A percentile compares a stretch with the other conserved stretches of the same genome.
These are phyloP conservation scores for Colletotrichum costaricense DNA, from an alignment of 2,329 filamentous ascomycete genomes.

Conservation along the genomic window DNA sequence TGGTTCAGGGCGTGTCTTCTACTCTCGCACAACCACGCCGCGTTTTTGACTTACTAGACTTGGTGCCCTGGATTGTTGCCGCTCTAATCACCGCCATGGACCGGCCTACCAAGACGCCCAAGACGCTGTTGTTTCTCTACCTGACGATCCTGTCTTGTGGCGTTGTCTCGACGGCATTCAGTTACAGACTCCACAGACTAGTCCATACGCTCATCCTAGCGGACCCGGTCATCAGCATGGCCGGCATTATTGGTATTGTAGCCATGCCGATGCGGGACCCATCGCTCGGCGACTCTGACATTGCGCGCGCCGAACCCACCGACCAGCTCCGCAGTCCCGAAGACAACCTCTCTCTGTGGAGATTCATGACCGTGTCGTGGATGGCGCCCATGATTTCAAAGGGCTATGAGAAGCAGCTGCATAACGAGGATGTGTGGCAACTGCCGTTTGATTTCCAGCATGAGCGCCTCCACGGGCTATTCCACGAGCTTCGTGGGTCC, in stretches of 20 bases:
- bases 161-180: slow-evolving; percentile 44
- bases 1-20: slow-evolving; percentile 46
- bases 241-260: slow-evolving; percentile 52
- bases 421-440: slow-evolving; percentile 85
- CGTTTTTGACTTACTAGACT: slow-evolving; percentile 44
- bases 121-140: slow-evolving; percentile 53
- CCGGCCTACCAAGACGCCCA: slow-evolving; percentile 55
- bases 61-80: slow-evolving; percentile 52
- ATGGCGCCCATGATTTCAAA: slow-evolving; percentile 78
- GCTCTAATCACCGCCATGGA: slow-evolving; percentile 50
- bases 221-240: slow-evolving; percentile 38
- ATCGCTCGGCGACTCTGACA: slow-evolving; percentile 61
- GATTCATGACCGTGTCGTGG: slow-evolving; percentile 89
- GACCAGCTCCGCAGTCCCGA: slow-evolving; percentile 76
- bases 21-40: slow-evolving; percentile 44
- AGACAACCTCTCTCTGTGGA: slow-evolving; percentile 82
- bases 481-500: slow-evolving; percentile 78
- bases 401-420: slow-evolving; percentile 73
- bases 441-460: slow-evolving; percentile 87
- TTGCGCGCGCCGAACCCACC: slow-evolving; percentile 70
- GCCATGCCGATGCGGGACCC: slow-evolving; percentile 78
- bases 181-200: slow-evolving; percentile 24
- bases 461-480: slow-evolving; percentile 76
- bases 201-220: slow-evolving; percentile 40
- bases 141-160: slow-evolving; percentile 46